These are phyloP conservation scores for Trametes polyzona DNA, from an alignment of 1,284 basidiomycete species.

Conservation along the genomic window DNA sequence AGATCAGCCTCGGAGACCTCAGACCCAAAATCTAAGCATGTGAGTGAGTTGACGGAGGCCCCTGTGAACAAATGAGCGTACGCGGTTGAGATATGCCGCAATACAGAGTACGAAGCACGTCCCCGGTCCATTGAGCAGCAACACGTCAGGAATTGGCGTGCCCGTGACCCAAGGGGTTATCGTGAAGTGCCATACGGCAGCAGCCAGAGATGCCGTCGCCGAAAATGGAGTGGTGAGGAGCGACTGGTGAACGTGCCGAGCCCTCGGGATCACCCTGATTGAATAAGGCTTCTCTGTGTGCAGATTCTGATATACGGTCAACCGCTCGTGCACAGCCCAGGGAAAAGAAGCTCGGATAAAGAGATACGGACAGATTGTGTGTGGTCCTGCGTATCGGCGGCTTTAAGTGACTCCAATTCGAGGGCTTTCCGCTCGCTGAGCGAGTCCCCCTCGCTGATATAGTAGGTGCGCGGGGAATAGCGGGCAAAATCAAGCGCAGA, in stretches of 20 bases:
- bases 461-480: slow-evolving; percentile 81
- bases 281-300: slow-evolving; percentile 40
- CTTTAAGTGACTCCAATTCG: slow-evolving; percentile 60
- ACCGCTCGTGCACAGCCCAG: slow-evolving; percentile 11
- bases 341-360: slow-evolving; percentile 8
- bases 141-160: slow-evolving; percentile 68
- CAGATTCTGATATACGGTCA: slow-evolving; percentile 16
- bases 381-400: slow-evolving; percentile 12
- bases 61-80: slow-evolving; percentile 43
- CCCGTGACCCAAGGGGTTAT: slow-evolving; percentile 47
- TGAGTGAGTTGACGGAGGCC: background rate
- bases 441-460: slow-evolving; percentile 82
- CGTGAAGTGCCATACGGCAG: slow-evolving; percentile 61
- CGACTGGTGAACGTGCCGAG: slow-evolving; percentile 83
- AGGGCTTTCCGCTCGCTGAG: slow-evolving; percentile 78
- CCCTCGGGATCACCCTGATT: slow-evolving; percentile 79
- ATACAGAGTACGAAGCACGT: slow-evolving; percentile 86
- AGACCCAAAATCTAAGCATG: slow-evolving; percentile 72
- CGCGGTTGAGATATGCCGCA: slow-evolving; percentile 77
- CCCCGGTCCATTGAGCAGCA: slow-evolving; percentile 95
- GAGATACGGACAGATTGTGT: slow-evolving; percentile 27
- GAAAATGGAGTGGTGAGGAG: slow-evolving; percentile 71
- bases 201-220: slow-evolving; percentile 60
- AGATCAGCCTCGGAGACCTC: slow-evolving; percentile 77
- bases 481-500: slow-evolving; percentile 76